Percentiles rank a stretch among this genome's conserved stretches.
Evolutionary conservation across 805 yeast genomes (phyloP).

Genomic region (Starmerella apis): DNA sequence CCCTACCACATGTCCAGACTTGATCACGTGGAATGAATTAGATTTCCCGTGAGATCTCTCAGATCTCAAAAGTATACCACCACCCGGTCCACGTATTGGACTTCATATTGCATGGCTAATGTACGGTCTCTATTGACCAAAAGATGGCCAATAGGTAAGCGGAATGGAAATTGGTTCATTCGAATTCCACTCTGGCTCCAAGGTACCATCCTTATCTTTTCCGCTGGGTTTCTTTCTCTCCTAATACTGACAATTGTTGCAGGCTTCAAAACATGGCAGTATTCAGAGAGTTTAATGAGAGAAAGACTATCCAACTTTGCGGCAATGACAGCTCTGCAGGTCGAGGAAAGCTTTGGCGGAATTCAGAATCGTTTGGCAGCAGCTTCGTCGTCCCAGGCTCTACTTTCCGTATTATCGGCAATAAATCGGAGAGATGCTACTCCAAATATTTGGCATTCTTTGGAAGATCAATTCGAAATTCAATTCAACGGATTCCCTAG

Average conservation of each 20-base stretch:
- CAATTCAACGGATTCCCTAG: conserved; percentile 8
- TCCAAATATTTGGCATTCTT: neutral
- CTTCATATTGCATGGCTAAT: conserved; percentile 1
- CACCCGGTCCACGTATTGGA: neutral
- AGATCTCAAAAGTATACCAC: neutral
- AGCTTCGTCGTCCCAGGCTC: conserved; percentile 1
- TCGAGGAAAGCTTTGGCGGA: conserved; percentile 15
- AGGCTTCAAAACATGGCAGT: conserved; percentile 20
- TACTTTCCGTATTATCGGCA: conserved; percentile 4
- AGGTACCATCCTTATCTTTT: conserved; percentile 19
- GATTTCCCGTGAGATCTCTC: too few relatives aligned
- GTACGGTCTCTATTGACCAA: conserved; percentile 5
- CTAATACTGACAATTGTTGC: conserved; percentile 15
- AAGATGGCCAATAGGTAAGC: conserved; percentile 7
- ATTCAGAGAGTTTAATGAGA: conserved; percentile 17
- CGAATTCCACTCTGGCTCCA: conserved; percentile 23
- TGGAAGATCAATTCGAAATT: conserved; percentile 10
- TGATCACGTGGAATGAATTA: neutral
- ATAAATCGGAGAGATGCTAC: conserved; percentile 2
- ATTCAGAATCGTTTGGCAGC: neutral
- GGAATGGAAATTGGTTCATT: conserved; percentile 18
- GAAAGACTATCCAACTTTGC: conserved; percentile 19
- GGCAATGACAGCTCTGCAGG: conserved; percentile 19
- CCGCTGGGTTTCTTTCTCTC: conserved; percentile 19
- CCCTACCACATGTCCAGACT: too few relatives aligned